phyloP scores from a whole-genome alignment of 257 asterid species.

The Echites panduratus region DNA sequence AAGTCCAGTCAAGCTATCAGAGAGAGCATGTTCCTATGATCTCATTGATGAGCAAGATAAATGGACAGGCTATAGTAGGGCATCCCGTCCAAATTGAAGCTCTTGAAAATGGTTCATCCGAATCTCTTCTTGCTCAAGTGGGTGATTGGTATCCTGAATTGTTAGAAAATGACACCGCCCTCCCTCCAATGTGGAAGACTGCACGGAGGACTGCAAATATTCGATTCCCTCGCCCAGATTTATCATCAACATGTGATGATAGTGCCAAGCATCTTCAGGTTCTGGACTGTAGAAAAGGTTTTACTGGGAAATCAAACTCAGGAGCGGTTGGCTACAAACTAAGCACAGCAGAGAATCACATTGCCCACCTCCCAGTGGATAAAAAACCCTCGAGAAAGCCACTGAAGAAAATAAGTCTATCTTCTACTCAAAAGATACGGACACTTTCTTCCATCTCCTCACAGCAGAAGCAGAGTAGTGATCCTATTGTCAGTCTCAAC shows the following conservation, averaged over 20 bases:
- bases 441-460: conserved; percentile 69
- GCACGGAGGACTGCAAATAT: conserved; percentile 87
- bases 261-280: conserved; percentile 27
- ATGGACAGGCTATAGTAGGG: conserved; percentile 86
- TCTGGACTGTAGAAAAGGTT: conserved; percentile 22
- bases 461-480: conserved; percentile 37
- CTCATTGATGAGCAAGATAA: conserved; percentile 74
- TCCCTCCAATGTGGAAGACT: conserved; percentile 80
- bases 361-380: conserved; percentile 23
- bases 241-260: conserved; percentile 34
- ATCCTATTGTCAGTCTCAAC: conserved; percentile 24
- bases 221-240: conserved; percentile 75
- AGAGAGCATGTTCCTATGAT: conserved; percentile 72
- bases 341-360: conserved; percentile 24
- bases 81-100: conserved; percentile 83
- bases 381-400: conserved; percentile 43
- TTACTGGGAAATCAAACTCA: conserved; percentile 20
- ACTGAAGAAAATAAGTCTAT: conserved; percentile 42
- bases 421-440: conserved; percentile 62
- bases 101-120: conserved; percentile 55
- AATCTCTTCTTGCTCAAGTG: conserved; percentile 31
- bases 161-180: conserved; percentile 42
- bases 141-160: conserved; percentile 44
- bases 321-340: conserved; percentile 26
- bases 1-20: conserved; percentile 74